Evolutionary conservation across 768 basidiomycete genomes (phyloP), one percentile per base, ranked within the genome.

Genomic region (Pleurotus cornucopiae): DNA sequence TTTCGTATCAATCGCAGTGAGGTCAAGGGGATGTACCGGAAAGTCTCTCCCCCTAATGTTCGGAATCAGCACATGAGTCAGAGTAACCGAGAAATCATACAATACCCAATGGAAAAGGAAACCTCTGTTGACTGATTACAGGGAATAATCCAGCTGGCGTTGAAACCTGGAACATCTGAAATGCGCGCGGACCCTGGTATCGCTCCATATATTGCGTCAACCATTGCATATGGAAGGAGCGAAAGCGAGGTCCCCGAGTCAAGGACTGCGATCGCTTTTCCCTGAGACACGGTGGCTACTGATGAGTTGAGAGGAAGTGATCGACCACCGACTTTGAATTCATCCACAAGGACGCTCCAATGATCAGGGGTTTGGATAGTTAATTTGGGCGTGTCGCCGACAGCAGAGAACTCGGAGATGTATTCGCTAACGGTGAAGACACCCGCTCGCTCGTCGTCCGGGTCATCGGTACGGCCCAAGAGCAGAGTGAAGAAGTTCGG

Each of bases 211-310:
- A 90, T 80, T 6, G 79, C 82, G 45, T 84, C 76, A 4, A 46
- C 16, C 2, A 65, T 72, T 46, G 64, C 81, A 81, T 71, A 60
- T 49, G 84, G 75, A 39, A 88, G 75, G 64, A 88, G 87, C 11
- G 85, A 79, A 2, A 88, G 71, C 0, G 85, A 77, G 66, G 86
- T 89, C 0, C 89, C 88, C 3, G 85, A 83, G 64, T 91, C 89
- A 26, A 89, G 70, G 2, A 90, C 73, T 3, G 79, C 80, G 1
- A 84, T 85, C 6, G 81, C 70, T 13, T 70, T 69, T 7, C 67
- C 68, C 46, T 78, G 67, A 23, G 69, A 66, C 1, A 73, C 71
- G 26, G 75, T 69, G 7, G 69, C 62, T 13, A 88, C 85, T 23
- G 65, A 68, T 0, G 82, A 79, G 3, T 60, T 64, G 46, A 83